Conservation (phyloP, 495 filamentous ascomycete species). For the Aspergillus coremiiformis region DNA sequence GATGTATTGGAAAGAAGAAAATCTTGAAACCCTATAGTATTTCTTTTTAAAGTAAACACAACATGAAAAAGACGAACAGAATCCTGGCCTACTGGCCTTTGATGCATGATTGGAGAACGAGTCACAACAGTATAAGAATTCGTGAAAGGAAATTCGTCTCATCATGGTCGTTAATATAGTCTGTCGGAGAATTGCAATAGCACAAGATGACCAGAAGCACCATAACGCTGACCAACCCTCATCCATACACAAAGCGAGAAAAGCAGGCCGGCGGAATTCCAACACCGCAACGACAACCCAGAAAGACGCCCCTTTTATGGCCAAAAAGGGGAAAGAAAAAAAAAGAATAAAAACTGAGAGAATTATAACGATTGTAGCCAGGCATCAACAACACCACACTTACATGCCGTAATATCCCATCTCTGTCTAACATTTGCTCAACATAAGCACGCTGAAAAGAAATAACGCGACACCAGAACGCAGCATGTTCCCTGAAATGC, state of each 20-base stretch:
- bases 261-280: conserved; percentile 10
- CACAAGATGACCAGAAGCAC: conserved; percentile 20
- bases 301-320: conserved; percentile 10
- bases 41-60: conserved; percentile 5
- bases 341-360: not conserved
- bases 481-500: not conserved
- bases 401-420: not conserved
- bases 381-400: not conserved
- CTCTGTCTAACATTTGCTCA: conserved; percentile 10
- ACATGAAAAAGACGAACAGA: conserved; percentile 1
- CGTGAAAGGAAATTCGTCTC: conserved; percentile 39
- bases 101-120: conserved; percentile 14
- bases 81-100: not conserved
- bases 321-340: not conserved
- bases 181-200: conserved; percentile 16
- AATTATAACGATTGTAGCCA: conserved; percentile 10
- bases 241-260: conserved; percentile 8
- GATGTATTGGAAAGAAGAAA: too few species aligned
- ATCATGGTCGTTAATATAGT: conserved; percentile 41
- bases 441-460: conserved; percentile 1
- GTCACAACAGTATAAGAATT: conserved; percentile 20
- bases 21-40: not conserved
- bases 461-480: not conserved
- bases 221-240: conserved; percentile 19
- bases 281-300: not conserved